Conservation (phyloP, 352 stramenopile species). For the Phytophthora macrochlamydospora region DNA sequence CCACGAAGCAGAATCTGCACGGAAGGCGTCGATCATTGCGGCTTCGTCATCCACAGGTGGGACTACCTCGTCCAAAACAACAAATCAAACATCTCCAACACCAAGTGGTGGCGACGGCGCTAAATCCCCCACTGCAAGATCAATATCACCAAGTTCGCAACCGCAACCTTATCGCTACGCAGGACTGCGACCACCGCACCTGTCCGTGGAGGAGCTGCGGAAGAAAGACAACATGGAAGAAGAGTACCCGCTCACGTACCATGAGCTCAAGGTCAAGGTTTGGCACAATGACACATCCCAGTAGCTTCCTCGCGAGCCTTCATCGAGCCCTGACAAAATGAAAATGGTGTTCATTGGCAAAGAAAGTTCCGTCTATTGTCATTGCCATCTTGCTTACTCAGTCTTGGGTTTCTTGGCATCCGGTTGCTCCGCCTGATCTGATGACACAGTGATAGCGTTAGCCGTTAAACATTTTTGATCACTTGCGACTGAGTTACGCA, state of each 20-base stretch:
- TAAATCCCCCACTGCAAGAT: constrained; percentile 38
- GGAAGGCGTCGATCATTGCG: constrained; percentile 10
- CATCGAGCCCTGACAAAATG: neutral
- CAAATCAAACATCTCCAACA: constrained; percentile 6
- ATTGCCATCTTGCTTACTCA: constrained; percentile 33
- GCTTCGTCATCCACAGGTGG: constrained; percentile 2
- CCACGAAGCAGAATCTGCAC: constrained; percentile 7
- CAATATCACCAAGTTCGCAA: constrained; percentile 64
- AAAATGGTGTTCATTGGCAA: too few species aligned
- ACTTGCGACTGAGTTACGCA: neutral
- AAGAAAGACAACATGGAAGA: constrained; percentile 88
- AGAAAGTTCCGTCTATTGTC: constrained; percentile 20
- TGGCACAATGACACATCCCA: constrained; percentile 58
- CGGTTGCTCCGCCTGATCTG: constrained; percentile 55
- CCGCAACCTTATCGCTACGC: constrained; percentile 80
- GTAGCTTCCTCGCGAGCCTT: constrained; percentile 3
- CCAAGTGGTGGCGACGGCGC: constrained; percentile 8
- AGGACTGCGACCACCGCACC: constrained; percentile 61
- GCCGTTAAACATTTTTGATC: neutral
- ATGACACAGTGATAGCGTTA: constrained; percentile 8
- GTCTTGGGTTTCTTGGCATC: constrained; percentile 86
- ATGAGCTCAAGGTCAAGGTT: constrained; percentile 86
- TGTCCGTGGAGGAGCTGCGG: constrained; percentile 80
- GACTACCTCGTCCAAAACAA: constrained; percentile 7
- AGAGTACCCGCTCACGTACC: constrained; percentile 87